Conservation (phyloP, 2,329 filamentous ascomycete genomes). For the Trichoderma brevicompactum region DNA sequence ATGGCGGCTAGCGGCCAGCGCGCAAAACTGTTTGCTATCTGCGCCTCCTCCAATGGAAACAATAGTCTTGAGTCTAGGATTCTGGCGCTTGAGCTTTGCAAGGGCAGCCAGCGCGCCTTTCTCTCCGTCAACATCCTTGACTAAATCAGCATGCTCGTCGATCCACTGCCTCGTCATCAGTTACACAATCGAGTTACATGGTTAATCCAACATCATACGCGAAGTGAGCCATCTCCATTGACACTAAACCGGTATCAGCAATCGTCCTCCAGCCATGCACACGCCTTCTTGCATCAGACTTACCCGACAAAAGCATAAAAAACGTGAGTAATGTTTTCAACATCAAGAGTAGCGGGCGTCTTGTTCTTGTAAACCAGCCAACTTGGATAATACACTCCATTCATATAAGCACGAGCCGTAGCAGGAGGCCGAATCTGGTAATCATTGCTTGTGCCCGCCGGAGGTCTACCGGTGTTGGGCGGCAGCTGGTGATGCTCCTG, state of each 20-base stretch:
- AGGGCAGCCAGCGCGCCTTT: slow-evolving; percentile 65
- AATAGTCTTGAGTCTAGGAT: slow-evolving; percentile 61
- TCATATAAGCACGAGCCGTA: slow-evolving; percentile 29
- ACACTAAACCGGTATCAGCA: slow-evolving; percentile 36
- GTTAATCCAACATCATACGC: slow-evolving; percentile 44
- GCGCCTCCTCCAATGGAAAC: slow-evolving; percentile 68
- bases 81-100: slow-evolving; percentile 59
- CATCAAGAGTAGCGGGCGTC: slow-evolving; percentile 61
- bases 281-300: slow-evolving; percentile 12
- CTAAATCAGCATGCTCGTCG: slow-evolving; percentile 66
- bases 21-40: slow-evolving; percentile 65
- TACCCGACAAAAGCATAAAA: slow-evolving; percentile 67
- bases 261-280: not conserved
- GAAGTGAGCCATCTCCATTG: slow-evolving; percentile 41
- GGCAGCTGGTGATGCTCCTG: slow-evolving; percentile 14
- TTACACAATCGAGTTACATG: not conserved
- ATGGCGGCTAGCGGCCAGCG: slow-evolving; percentile 54
- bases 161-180: slow-evolving; percentile 42
- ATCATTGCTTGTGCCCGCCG: not conserved
- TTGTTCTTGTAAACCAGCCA: slow-evolving; percentile 65
- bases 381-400: slow-evolving; percentile 65
- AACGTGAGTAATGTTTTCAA: slow-evolving; percentile 63
- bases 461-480: not conserved
- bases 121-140: slow-evolving; percentile 63
- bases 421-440: not conserved